Evolutionary conservation across 2,329 filamentous ascomycete species (phyloP).

Genomic region (Diaporthe citriasiana): DNA sequence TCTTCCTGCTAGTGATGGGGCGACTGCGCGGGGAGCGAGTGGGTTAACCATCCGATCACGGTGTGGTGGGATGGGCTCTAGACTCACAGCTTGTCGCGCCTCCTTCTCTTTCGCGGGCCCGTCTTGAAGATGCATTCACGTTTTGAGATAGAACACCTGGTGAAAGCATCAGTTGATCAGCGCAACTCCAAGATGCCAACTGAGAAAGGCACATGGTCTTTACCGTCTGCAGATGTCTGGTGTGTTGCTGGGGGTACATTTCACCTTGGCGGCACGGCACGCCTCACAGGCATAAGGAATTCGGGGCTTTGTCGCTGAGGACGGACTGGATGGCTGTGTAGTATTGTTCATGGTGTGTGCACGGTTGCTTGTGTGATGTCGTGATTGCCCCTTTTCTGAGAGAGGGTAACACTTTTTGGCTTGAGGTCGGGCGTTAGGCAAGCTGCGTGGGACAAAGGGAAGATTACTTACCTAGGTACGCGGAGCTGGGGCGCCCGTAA

Average conservation of each 20-base stretch:
- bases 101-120: conserved; percentile 63
- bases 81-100: conserved; percentile 59
- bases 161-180: conserved; percentile 15
- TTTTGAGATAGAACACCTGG: conserved; percentile 66
- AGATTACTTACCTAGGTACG: too few relatives aligned
- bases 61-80: background rate
- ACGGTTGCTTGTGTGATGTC: too few relatives aligned
- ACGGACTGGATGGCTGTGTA: background rate
- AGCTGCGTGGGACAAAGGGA: conserved; percentile 14
- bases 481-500: conserved; percentile 16
- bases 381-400: background rate
- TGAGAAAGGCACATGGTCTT: conserved; percentile 33
- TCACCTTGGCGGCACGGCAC: conserved; percentile 67
- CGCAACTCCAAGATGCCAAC: background rate
- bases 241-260: conserved; percentile 63
- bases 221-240: conserved; percentile 67
- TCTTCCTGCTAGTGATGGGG: conserved; percentile 40
- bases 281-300: conserved; percentile 67
- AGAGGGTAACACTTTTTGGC: background rate
- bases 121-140: conserved; percentile 67
- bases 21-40: conserved; percentile 8
- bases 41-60: background rate
- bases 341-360: conserved; percentile 19
- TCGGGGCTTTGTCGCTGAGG: conserved; percentile 47
- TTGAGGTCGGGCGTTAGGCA: background rate